Evolutionary conservation across 2,329 filamentous ascomycete species (phyloP).

Genomic region (Hypoxylon sp.): DNA sequence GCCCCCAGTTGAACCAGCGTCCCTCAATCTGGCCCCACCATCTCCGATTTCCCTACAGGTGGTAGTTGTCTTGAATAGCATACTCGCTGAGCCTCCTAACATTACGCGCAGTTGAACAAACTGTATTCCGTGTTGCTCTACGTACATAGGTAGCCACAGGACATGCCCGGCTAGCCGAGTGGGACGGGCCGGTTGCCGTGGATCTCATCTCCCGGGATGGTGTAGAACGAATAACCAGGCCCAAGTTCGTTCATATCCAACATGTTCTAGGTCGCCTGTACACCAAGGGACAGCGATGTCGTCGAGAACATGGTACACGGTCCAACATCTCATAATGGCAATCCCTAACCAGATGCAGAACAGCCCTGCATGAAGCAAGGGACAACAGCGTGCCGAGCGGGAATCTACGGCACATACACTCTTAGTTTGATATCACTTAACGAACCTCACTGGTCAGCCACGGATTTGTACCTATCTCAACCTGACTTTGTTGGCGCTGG

Average conservation of each 20-base stretch:
- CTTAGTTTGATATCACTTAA: conserved; percentile 18
- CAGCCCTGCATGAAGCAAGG: conserved; percentile 38
- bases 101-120: conserved; percentile 1
- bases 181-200: conserved; percentile 40
- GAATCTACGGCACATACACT: conserved; percentile 32
- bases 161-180: conserved; percentile 30
- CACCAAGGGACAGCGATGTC: conserved; percentile 4
- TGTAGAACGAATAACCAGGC: conserved; percentile 19
- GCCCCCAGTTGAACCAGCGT: background rate
- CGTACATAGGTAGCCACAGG: conserved; percentile 9
- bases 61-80: background rate
- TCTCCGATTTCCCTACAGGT: conserved; percentile 7
- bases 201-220: conserved; percentile 33
- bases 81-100: conserved; percentile 5
- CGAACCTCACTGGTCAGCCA: conserved; percentile 7
- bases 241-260: background rate
- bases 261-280: conserved; percentile 8
- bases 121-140: background rate
- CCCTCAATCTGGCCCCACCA: conserved; percentile 1
- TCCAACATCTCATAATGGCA: conserved; percentile 18
- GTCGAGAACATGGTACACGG: conserved; percentile 10
- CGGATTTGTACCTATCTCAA: background rate
- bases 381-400: conserved; percentile 22
- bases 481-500: conserved; percentile 3
- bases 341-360: conserved; percentile 28